Percentiles rank a stretch among this genome's conserved stretches.
Conservation (phyloP, 345 rosid species). For the Lenwebbia sp. region DNA sequence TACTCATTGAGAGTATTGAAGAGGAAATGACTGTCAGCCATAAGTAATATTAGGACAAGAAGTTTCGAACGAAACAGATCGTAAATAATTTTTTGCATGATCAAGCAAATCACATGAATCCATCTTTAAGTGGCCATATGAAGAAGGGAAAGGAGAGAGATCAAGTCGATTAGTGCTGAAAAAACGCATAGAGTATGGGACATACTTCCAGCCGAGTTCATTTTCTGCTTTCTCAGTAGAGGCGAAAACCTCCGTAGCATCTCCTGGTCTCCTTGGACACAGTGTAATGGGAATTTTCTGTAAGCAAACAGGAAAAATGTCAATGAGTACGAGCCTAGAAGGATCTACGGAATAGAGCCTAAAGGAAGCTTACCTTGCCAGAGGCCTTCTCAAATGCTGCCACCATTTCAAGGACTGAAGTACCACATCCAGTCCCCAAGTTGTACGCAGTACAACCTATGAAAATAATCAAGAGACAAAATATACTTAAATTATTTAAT, state of each 20-base stretch:
- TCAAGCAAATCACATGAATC: background rate
- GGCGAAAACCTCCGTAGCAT: slow-evolving; percentile 86
- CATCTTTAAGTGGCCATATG: background rate
- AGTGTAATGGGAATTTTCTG: slow-evolving; percentile 82
- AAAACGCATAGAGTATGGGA: background rate
- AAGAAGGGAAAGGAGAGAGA: background rate
- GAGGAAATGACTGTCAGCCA: background rate
- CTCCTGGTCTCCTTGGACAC: slow-evolving; percentile 85
- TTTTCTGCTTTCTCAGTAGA: slow-evolving; percentile 62
- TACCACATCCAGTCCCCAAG: slow-evolving; percentile 81
- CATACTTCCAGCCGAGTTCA: slow-evolving; percentile 95
- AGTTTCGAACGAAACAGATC: background rate
- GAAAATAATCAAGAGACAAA: background rate
- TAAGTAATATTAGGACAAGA: background rate
- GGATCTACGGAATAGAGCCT: background rate
- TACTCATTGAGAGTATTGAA: background rate
- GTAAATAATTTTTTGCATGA: background rate
- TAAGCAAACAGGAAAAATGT: background rate
- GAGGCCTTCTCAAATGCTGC: slow-evolving; percentile 86
- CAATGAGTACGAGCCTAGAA: background rate
- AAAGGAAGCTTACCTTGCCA: slow-evolving; percentile 49
- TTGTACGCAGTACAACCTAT: slow-evolving; percentile 81
- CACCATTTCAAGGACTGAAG: slow-evolving; percentile 93
- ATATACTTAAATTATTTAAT: background rate
- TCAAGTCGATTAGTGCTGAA: background rate